phyloP scores from a whole-genome alignment of 176 grass and related monocot species.

The Canna indica region DNA sequence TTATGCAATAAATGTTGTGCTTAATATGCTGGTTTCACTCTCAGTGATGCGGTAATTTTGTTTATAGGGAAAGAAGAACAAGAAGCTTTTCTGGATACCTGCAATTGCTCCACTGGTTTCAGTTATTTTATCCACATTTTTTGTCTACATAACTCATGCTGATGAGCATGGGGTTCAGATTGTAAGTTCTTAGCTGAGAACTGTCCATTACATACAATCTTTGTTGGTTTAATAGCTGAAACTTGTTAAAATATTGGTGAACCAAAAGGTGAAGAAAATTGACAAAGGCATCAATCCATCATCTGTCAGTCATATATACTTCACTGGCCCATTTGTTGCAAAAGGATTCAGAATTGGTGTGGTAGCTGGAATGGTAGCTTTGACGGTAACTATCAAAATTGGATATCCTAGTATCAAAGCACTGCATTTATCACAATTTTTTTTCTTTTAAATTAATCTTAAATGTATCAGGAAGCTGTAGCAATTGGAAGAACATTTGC shows the following conservation, averaged over 20 bases:
- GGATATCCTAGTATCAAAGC: background rate
- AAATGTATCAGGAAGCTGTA: conserved; percentile 71
- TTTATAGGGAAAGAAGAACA: conserved; percentile 67
- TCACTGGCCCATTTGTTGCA: conserved; percentile 34
- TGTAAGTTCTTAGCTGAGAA: conserved; percentile 32
- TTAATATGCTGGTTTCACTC: background rate
- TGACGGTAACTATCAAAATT: conserved; percentile 46
- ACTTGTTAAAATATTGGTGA: background rate
- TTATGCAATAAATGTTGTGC: background rate
- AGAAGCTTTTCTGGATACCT: conserved; percentile 74
- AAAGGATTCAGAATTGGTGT: conserved; percentile 71
- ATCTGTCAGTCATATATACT: conserved; percentile 53
- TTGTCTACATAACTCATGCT: conserved; percentile 81
- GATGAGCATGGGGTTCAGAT: conserved; percentile 77
- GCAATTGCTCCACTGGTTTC: conserved; percentile 74
- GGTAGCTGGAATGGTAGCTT: conserved; percentile 57
- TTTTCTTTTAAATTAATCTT: background rate
- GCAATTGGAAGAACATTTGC: conserved; percentile 98
- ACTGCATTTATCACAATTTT: conserved; percentile 2
- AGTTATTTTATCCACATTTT: conserved; percentile 66
- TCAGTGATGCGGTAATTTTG: background rate
- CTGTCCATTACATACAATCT: background rate
- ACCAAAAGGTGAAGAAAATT: conserved; percentile 59
- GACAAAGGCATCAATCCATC: conserved; percentile 66
- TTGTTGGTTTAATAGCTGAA: background rate